Conservation (phyloP, 169 alveolate species). For the Plasmodium vivax region DNA sequence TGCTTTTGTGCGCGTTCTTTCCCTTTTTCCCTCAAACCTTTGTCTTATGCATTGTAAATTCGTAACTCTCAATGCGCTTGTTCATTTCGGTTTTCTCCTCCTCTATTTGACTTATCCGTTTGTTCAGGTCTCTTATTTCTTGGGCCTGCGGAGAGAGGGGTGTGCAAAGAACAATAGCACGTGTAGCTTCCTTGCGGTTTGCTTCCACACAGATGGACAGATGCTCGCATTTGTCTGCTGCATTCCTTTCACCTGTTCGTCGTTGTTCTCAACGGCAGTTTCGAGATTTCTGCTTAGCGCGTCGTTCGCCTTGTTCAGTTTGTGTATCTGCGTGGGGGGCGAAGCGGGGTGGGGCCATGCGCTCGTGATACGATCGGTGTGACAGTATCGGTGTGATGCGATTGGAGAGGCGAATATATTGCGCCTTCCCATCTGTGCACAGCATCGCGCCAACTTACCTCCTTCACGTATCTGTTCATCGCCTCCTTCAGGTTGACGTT, state of each 20-base stretch:
- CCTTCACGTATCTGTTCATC: conserved; percentile 16
- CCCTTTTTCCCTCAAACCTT: conserved; percentile 12
- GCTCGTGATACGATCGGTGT: background rate
- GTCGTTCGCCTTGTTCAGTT: conserved; percentile 8
- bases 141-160: conserved; percentile 18
- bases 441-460: conserved; percentile 8
- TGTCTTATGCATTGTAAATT: conserved; percentile 20
- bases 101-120: conserved; percentile 22
- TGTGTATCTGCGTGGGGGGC: conserved; percentile 10
- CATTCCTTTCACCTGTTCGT: conserved; percentile 36
- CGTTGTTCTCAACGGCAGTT: conserved; percentile 61
- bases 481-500: conserved; percentile 27
- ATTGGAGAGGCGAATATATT: background rate
- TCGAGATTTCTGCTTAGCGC: conserved; percentile 31
- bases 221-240: background rate
- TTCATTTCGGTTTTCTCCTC: conserved; percentile 63
- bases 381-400: background rate
- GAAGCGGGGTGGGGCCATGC: background rate
- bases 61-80: conserved; percentile 48
- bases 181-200: background rate
- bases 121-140: conserved; percentile 68
- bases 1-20: background rate
- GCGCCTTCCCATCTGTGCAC: background rate
- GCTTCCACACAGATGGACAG: background rate
- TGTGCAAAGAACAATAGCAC: background rate